Base-by-base conservation (phyloP, 2,329 filamentous ascomycete species). In the Stachybotrys elegans region DNA sequence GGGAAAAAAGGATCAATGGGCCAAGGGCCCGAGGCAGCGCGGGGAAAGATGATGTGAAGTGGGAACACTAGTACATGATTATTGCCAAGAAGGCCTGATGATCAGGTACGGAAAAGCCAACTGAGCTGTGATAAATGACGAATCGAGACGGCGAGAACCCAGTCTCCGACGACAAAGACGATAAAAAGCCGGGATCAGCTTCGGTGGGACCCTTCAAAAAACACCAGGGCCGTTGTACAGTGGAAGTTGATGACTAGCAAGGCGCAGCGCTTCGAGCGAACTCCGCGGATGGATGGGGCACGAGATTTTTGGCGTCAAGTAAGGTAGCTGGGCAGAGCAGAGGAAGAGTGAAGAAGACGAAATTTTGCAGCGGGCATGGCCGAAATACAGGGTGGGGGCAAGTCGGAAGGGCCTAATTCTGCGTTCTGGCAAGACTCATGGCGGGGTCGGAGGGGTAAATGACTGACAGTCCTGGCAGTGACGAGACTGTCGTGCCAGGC, bases 21-120 rank as follows among this genome's bases (percentile, higher is more conserved):
- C 19, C 29, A 34, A 32, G 22, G 19, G 38, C 22, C 22, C 38
- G 29, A 40, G 22, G 38, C 6, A 20, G 39, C 58, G 57, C 55
- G 57, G 55, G 57, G 56, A 54, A 52, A 47, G 48, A 45, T 23
- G 43, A 37, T 39, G 42, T 54, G 53, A 58, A 57, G 59, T 62
- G 60, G 58, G 57, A 61, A 63, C 59, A 58, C 63, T 67, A 68
- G 58, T 60, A 67, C 63, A 65, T 66, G 62, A 63, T 58, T 58
- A 59, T 57, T 57, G 63, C 61, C 63, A 62, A 66, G 63, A 53
- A 51, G 49, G 55, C 52, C 53, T 48, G 55, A 52, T 53, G n/a
- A n/a, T n/a, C n/a, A n/a, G n/a, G n/a, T n/a, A n/a, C n/a, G n/a
- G n/a, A n/a, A n/a, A n/a, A n/a, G n/a, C n/a, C n/a, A n/a, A n/a